Base-by-base conservation (phyloP, 202 grass and related monocot genomes). In the Hordeum pubiflorum region DNA sequence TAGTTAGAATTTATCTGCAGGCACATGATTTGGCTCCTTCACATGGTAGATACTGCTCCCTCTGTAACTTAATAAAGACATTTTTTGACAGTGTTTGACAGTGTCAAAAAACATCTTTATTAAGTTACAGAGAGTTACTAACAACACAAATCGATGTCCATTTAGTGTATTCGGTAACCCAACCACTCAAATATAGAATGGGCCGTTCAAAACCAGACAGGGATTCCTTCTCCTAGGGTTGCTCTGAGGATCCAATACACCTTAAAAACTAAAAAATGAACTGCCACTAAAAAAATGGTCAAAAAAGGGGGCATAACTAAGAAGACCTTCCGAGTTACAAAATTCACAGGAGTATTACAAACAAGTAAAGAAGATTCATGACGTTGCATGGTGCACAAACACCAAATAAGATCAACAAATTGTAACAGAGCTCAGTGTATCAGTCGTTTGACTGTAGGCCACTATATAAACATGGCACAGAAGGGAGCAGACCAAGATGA, bases 261-360 rank as follows among this genome's bases (percentile, higher is more conserved):
- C 46, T 50, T 50, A 17, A 50, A 50, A 50, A 50, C 46, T 50
- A 50, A 50, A 50, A 50, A 50, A 17, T 50, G 46, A 50, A 72
- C 41, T 72, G 29, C 41, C 24, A 72, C 22, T 9, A 50, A 72
- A 72, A 43, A 9, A 72, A 27, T 72, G 69, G 23, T 50, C 17
- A 26, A 68, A 68, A 7, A 7, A 26, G 20, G 23, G 23, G 40
- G 44, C 12, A 72, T 71, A 48, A 72, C 23, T 50, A 54, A 52
- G 38, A 79, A 26, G 9, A 61, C 64, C 69, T 74, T 82, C 73
- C 13, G 22, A 72, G 23, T 18, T 77, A 70, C 63, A 77, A 18
- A 77, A 58, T 48, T 72, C 32, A 44, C 8, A 66, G 23, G 32
- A 72, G 32, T 32, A 52, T 15, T 55, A 69, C 52, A 55, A 81